Evolutionary conservation across 2,329 filamentous ascomycete genomes (phyloP).

Genomic region (Pleoardoris graminearum): DNA sequence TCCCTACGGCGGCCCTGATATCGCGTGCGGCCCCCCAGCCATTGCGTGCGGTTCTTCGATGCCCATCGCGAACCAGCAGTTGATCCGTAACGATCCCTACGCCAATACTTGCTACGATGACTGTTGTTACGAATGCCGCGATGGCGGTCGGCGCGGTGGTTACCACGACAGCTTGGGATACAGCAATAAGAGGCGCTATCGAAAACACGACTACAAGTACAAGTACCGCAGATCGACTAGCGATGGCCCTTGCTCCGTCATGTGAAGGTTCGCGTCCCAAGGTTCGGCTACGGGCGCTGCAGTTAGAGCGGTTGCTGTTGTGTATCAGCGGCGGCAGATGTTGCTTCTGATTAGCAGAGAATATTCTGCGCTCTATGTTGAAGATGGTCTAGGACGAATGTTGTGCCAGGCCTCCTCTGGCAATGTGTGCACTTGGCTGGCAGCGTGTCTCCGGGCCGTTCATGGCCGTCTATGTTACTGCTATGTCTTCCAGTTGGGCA

Average conservation of each 20-base stretch:
- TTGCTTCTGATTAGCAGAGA: too few species aligned
- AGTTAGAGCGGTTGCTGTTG: neutral
- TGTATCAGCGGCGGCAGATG: neutral
- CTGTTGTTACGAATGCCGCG: neutral
- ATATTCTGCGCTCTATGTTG: too few species aligned
- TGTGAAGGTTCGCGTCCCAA: conserved; percentile 5
- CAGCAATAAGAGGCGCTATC: neutral
- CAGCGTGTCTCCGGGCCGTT: neutral
- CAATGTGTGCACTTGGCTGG: neutral
- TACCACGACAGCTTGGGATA: neutral
- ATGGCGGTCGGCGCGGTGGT: neutral
- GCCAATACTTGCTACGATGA: conserved; percentile 2
- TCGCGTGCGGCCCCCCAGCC: neutral
- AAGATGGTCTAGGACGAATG: too few species aligned
- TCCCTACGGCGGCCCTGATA: neutral
- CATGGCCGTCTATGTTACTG: neutral
- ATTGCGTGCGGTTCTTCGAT: neutral
- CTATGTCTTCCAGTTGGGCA: neutral
- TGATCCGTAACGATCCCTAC: conserved; percentile 3
- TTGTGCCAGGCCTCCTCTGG: too few species aligned
- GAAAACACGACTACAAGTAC: conserved; percentile 8
- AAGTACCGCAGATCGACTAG: conserved; percentile 8
- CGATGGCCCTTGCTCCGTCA: conserved; percentile 9
- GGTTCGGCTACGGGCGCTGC: neutral
- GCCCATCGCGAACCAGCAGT: neutral